Evolutionary conservation across 352 stramenopile genomes (phyloP).

Genomic region (Phytophthora cryptogea): DNA sequence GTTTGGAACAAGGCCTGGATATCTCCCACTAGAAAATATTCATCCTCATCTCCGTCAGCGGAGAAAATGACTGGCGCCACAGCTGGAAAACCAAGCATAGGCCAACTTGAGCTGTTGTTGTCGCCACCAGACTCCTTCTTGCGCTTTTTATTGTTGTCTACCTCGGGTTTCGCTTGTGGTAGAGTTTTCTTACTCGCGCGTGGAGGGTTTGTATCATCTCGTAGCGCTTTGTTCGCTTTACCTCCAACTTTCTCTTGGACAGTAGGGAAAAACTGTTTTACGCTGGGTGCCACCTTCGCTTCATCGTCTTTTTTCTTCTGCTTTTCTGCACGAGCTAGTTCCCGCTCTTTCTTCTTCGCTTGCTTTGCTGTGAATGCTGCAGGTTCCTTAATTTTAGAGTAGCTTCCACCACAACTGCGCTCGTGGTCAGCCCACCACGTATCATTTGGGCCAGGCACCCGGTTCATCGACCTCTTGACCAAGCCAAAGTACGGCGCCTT

Average conservation of each 20-base stretch:
- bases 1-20: slow-evolving; percentile 48
- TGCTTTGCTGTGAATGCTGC: slow-evolving; percentile 56
- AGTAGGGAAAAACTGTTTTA: slow-evolving; percentile 38
- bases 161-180: slow-evolving; percentile 4
- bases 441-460: slow-evolving; percentile 71
- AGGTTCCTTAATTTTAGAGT: slow-evolving; percentile 77
- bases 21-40: slow-evolving; percentile 55
- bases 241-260: slow-evolving; percentile 2
- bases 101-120: slow-evolving; percentile 3
- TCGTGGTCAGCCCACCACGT: slow-evolving; percentile 77
- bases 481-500: slow-evolving; percentile 77
- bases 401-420: slow-evolving; percentile 66
- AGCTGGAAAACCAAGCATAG: slow-evolving; percentile 3
- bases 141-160: slow-evolving; percentile 15
- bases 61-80: slow-evolving; percentile 37
- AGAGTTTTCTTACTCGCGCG: slow-evolving; percentile 32
- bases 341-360: slow-evolving; percentile 57
- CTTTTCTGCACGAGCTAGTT: slow-evolving; percentile 28
- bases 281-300: slow-evolving; percentile 23
- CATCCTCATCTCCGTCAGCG: slow-evolving; percentile 39
- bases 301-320: slow-evolving; percentile 34
- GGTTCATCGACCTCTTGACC: slow-evolving; percentile 90
- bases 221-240: slow-evolving; percentile 6
- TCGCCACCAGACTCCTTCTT: slow-evolving; percentile 16
- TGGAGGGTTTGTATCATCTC: slow-evolving; percentile 16